Percentiles rank a stretch among this genome's conserved stretches.
Evolutionary conservation across 2,329 filamentous ascomycete species (phyloP).

Genomic region (Paradendryphiella salina): DNA sequence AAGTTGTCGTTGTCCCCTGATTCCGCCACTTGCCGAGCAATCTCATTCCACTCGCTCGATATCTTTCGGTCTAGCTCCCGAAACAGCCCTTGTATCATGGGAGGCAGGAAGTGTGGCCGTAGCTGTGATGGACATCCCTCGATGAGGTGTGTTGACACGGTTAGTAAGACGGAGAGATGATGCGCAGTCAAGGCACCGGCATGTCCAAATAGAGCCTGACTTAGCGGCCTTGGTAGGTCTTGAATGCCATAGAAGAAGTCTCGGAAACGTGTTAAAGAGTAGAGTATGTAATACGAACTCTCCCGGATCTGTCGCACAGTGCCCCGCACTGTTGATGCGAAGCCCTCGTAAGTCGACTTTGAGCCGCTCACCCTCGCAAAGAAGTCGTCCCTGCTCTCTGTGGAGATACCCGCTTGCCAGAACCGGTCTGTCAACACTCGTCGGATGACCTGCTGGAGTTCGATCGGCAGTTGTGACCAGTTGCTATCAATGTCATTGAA

Average conservation of each 20-base stretch:
- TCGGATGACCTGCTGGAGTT: constrained; percentile 76
- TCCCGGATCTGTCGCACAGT: constrained; percentile 88
- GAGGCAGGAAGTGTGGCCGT: constrained; percentile 79
- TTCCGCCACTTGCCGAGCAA: constrained; percentile 61
- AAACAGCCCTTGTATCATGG: constrained; percentile 80
- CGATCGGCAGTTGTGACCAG: constrained; percentile 75
- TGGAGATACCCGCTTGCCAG: constrained; percentile 97
- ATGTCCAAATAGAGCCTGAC: constrained; percentile 81
- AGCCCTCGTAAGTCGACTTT: constrained; percentile 85
- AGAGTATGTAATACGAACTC: constrained; percentile 90
- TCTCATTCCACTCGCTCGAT: constrained; percentile 79
- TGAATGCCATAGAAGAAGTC: constrained; percentile 88
- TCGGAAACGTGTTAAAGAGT: constrained; percentile 86
- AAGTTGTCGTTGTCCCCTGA: constrained; percentile 73
- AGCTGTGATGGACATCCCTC: constrained; percentile 85
- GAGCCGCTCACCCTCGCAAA: constrained; percentile 89
- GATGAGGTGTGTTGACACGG: constrained; percentile 83
- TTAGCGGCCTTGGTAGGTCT: constrained; percentile 79
- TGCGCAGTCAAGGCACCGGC: constrained; percentile 84
- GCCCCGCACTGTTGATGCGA: constrained; percentile 89
- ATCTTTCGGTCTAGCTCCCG: constrained; percentile 86
- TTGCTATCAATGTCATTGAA: constrained; percentile 79
- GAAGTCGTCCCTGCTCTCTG: constrained; percentile 94
- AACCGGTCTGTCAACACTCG: constrained; percentile 91
- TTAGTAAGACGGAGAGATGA: constrained; percentile 90